Conservation (phyloP, 495 filamentous ascomycete species). For the Neurospora sp. region DNA sequence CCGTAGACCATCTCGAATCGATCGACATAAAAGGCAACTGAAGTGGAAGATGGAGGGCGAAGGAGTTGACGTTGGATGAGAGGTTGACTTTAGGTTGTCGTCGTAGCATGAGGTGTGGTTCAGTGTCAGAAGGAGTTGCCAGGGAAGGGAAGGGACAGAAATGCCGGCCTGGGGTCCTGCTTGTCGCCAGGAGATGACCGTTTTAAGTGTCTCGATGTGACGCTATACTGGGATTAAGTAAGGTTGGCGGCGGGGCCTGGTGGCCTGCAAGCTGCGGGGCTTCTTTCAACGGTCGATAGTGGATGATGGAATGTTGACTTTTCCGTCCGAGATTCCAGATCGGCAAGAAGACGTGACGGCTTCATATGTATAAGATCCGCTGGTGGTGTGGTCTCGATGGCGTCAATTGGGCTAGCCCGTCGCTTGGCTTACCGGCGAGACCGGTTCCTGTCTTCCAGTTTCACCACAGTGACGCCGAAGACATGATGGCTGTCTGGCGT, state of each 20-base stretch:
- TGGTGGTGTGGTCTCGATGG: background rate
- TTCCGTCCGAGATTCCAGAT: background rate
- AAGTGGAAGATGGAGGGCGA: background rate
- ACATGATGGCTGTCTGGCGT: background rate
- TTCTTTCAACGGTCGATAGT: background rate
- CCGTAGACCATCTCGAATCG: slow-evolving; percentile 53
- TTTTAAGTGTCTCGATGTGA: background rate
- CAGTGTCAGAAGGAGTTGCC: background rate
- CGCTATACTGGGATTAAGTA: background rate
- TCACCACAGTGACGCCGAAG: background rate
- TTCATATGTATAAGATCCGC: background rate
- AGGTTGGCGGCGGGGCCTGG: background rate
- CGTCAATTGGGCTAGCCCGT: background rate
- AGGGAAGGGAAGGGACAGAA: background rate
- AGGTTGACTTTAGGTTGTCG: background rate
- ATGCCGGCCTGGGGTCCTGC: background rate
- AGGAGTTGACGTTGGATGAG: background rate
- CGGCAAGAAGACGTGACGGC: background rate
- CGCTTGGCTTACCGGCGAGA: background rate
- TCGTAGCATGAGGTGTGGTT: background rate
- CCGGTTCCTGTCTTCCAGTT: background rate
- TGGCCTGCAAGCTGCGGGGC: background rate
- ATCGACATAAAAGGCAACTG: slow-evolving; percentile 1
- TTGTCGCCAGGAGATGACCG: background rate
- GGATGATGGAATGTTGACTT: background rate